Evolutionary conservation across 2,329 filamentous ascomycete genomes (phyloP), one percentile per base, ranked within the genome.

Genomic region (Trichoderma breve): DNA sequence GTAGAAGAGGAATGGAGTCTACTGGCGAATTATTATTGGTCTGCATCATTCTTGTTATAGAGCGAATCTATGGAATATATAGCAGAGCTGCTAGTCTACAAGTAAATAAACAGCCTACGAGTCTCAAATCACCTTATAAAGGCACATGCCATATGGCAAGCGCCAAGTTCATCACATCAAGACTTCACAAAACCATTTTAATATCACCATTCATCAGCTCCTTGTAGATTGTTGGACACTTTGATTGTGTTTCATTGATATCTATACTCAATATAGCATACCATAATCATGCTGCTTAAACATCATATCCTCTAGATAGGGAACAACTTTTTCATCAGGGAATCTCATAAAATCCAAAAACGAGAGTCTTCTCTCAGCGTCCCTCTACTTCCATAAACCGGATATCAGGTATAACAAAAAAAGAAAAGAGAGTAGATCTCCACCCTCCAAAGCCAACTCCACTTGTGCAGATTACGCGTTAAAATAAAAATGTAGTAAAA

Each of bases 381-480:
- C 3, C 8, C 11, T 57, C 63, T 39, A 57, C 26, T 64, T 47
- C 18, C 26, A 64, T 39, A 2, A n/a, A 34, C 62, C 30, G 28
- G 32, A 66, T 66, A 55, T 55, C 21, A 36, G 47, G 32, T 66
- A 66, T 66, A 66, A 66, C 28, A 47, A 53, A 12, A 53, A 65
- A 53, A 21, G 15, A 28, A 53, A 21, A 55, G 9, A 55, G 26
- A 55, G n/a, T 30, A 62, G 34, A 62, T 6, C 11, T 39, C 30
- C 6, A n/a, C 63, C 63, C 61, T 30, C 30, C 30, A 61, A 30
- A 60, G 4, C 24, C 18, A 63, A 63, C 60, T 43, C 34, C 60
- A n/a, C 21, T 36, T 9, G 39, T 66, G 63, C 63, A 66, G 18
- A 51, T 36, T 39, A 36, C 24, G 43, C 68, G 24, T 43, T n/a